A percentile compares a stretch with the other conserved stretches of the same genome.
Conservation (phyloP, 2,329 filamentous ascomycete species). For the Hymenoscyphus occultus region DNA sequence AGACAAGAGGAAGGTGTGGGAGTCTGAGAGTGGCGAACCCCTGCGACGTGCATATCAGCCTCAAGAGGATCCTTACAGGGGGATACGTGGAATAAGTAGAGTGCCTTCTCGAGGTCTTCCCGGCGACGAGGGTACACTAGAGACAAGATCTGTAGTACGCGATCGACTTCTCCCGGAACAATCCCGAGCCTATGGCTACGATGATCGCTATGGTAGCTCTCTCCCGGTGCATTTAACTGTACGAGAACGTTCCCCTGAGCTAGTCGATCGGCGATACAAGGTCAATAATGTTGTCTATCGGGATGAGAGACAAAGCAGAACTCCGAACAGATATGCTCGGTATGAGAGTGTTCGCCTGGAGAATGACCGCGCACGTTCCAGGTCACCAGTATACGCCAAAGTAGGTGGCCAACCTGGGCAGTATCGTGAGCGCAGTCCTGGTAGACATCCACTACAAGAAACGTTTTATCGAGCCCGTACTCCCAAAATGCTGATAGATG, state of each 20-base stretch:
- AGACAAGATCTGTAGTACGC: constrained; percentile 23
- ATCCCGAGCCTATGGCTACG: constrained; percentile 26
- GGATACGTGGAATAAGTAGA: constrained; percentile 16
- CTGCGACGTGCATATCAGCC: constrained; percentile 17
- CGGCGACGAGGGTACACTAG: constrained; percentile 14
- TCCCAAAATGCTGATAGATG: constrained; percentile 32
- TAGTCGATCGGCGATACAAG: constrained; percentile 36
- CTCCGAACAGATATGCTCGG: constrained; percentile 35
- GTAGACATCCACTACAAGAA: constrained; percentile 27
- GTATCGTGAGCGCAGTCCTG: constrained; percentile 37
- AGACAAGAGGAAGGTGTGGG: constrained; percentile 20
- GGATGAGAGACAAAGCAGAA: constrained; percentile 35
- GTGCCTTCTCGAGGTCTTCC: constrained; percentile 14
- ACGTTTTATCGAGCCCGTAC: constrained; percentile 35
- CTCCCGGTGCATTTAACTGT: constrained; percentile 20
- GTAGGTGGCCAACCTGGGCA: constrained; percentile 26
- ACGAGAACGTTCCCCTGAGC: constrained; percentile 34
- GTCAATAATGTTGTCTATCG: constrained; percentile 36
- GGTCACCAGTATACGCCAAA: constrained; percentile 38
- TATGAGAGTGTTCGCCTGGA: constrained; percentile 37
- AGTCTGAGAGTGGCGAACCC: constrained; percentile 19
- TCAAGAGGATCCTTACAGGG: constrained; percentile 19
- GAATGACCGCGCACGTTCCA: constrained; percentile 36
- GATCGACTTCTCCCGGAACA: constrained; percentile 26
- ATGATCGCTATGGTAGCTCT: constrained; percentile 27